phyloP scores from a whole-genome alignment of 495 filamentous ascomycete species.

The Penicillium antarcticum region DNA sequence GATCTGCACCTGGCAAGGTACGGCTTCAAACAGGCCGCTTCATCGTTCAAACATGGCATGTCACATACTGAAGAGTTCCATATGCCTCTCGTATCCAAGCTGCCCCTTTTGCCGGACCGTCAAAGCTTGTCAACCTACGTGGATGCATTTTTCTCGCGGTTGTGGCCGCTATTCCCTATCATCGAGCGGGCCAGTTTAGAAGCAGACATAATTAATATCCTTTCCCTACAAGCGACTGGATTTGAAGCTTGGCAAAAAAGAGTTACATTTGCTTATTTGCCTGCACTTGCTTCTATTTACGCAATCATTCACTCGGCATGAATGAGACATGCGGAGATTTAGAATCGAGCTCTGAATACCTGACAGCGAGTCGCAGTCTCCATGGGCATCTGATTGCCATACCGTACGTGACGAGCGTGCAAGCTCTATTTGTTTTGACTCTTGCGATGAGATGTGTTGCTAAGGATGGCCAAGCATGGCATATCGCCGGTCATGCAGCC shows the following conservation, averaged over 20 bases:
- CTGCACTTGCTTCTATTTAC: too few relatives aligned
- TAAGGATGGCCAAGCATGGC: background rate
- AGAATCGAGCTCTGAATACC: background rate
- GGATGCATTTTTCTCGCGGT: background rate
- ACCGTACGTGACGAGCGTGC: background rate
- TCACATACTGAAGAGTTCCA: constrained; percentile 5
- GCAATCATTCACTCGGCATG: too few relatives aligned
- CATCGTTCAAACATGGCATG: constrained; percentile 4
- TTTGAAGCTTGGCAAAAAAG: too few relatives aligned
- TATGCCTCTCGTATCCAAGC: background rate
- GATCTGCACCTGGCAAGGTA: constrained; percentile 2
- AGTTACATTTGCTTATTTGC: too few relatives aligned
- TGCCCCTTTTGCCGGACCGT: background rate
- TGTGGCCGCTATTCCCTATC: background rate
- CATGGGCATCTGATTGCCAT: background rate
- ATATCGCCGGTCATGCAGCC: background rate
- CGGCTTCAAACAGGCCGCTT: background rate
- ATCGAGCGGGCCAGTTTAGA: background rate
- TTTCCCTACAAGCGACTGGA: too few relatives aligned
- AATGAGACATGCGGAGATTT: too few relatives aligned
- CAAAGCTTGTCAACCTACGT: background rate
- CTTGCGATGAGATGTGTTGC: background rate
- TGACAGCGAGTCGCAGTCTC: background rate
- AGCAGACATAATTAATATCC: too few relatives aligned
- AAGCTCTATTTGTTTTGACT: background rate